Evolutionary conservation across 2,329 filamentous ascomycete genomes (phyloP).

Genomic region (Diatrype stigma): DNA sequence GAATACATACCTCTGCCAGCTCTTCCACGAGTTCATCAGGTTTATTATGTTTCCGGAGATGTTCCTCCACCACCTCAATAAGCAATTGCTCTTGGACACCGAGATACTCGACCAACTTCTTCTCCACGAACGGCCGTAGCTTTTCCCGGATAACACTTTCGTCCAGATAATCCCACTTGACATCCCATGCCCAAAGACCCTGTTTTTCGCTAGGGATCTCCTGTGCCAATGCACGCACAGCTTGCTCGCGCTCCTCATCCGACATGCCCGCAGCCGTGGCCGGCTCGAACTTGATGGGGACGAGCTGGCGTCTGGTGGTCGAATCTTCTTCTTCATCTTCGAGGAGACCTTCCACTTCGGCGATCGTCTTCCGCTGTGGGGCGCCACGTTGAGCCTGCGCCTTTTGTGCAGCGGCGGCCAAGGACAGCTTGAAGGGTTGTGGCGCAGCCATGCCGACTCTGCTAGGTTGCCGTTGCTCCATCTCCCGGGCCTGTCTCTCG

Average conservation of each 20-base stretch:
- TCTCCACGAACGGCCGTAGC: conserved; percentile 90
- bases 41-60: conserved; percentile 69
- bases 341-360: conserved; percentile 88
- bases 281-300: conserved; percentile 79
- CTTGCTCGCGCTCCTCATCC: conserved; percentile 82
- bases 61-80: conserved; percentile 87
- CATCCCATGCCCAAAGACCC: conserved; percentile 84
- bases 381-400: conserved; percentile 52
- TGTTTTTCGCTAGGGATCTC: conserved; percentile 87
- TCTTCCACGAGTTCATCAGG: conserved; percentile 82
- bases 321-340: conserved; percentile 88
- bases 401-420: conserved; percentile 81
- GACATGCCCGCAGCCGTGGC: conserved; percentile 65
- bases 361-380: conserved; percentile 70
- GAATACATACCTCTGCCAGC: conserved; percentile 67
- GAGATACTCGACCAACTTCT: conserved; percentile 95
- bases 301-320: conserved; percentile 67
- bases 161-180: conserved; percentile 90
- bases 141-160: conserved; percentile 77
- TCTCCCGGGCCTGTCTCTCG: conserved; percentile 74
- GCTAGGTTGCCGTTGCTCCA: conserved; percentile 46
- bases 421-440: conserved; percentile 85
- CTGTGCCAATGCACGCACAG: conserved; percentile 74
- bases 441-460: conserved; percentile 47
- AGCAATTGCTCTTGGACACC: conserved; percentile 95